phyloP scores from a whole-genome alignment of 768 basidiomycete genomes.

The Boletus sp. region DNA sequence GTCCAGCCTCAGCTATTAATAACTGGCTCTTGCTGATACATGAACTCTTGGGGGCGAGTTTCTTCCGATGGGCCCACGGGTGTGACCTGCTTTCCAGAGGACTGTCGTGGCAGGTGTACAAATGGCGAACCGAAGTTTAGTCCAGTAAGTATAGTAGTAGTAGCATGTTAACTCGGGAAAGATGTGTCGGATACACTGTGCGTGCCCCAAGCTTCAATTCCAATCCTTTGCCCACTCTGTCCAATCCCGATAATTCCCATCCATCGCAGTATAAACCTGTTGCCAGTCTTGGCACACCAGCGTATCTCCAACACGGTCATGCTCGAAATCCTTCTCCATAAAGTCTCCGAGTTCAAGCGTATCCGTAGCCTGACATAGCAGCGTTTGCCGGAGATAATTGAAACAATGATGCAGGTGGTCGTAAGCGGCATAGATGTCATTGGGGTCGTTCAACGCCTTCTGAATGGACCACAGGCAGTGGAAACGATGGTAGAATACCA shows the following conservation, averaged over 20 bases:
- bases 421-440: slow-evolving; percentile 6
- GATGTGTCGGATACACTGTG: too few relatives aligned
- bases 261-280: slow-evolving; percentile 1
- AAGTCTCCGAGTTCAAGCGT: slow-evolving; percentile 16
- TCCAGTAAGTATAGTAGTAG: background rate
- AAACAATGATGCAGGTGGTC: slow-evolving; percentile 14
- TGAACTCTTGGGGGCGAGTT: background rate
- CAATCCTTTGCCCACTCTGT: slow-evolving; percentile 9
- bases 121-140: background rate
- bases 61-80: background rate
- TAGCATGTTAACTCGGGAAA: background rate
- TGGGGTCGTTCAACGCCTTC: slow-evolving; percentile 8
- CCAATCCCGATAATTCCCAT: slow-evolving; percentile 7
- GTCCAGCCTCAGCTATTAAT: too few relatives aligned
- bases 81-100: background rate
- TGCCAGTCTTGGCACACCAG: slow-evolving; percentile 13
- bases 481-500: slow-evolving; percentile 11
- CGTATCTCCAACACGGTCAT: slow-evolving; percentile 12
- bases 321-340: slow-evolving; percentile 12
- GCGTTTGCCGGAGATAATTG: slow-evolving; percentile 12
- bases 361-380: slow-evolving; percentile 16
- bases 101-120: too few relatives aligned
- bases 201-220: slow-evolving; percentile 2
- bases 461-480: slow-evolving; percentile 17
- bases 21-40: background rate